These are phyloP conservation scores for Fraxinus baroniana DNA, from an alignment of 305 asterid species.

Conservation along the genomic window DNA sequence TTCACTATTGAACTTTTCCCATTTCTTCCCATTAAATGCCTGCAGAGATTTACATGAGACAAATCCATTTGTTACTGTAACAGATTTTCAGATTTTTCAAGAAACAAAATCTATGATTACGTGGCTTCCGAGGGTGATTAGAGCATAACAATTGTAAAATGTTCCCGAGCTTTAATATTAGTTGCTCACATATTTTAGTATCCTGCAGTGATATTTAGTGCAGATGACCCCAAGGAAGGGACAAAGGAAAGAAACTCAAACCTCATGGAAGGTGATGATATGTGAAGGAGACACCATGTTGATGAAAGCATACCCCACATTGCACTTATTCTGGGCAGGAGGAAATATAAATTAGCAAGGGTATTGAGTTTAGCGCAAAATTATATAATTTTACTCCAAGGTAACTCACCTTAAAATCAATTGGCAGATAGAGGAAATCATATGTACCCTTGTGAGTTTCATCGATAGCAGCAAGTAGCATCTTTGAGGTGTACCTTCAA, in stretches of 20 bases:
- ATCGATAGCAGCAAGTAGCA: slow-evolving; percentile 88
- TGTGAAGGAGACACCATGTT: slow-evolving; percentile 88
- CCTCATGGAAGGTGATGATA: slow-evolving; percentile 82
- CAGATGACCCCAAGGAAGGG: neutral
- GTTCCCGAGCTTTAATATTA: neutral
- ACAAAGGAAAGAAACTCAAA: slow-evolving; percentile 17
- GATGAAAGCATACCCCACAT: slow-evolving; percentile 59
- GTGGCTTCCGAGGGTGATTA: slow-evolving; percentile 2
- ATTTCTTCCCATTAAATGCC: slow-evolving; percentile 89
- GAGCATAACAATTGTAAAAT: slow-evolving; percentile 7
- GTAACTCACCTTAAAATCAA: slow-evolving; percentile 82
- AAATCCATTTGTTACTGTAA: slow-evolving; percentile 2
- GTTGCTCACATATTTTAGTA: slow-evolving; percentile 1
- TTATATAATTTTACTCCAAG: neutral
- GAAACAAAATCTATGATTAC: neutral
- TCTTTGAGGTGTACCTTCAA: slow-evolving; percentile 89
- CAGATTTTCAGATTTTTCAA: neutral
- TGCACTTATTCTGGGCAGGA: slow-evolving; percentile 7
- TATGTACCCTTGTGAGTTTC: slow-evolving; percentile 86
- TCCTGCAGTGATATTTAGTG: neutral
- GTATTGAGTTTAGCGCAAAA: slow-evolving; percentile 1
- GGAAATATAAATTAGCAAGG: slow-evolving; percentile 13
- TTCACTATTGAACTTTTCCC: slow-evolving; percentile 95
- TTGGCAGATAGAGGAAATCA: slow-evolving; percentile 93
- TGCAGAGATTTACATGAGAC: slow-evolving; percentile 17